Percentiles rank a stretch among this genome's conserved stretches.
These are phyloP conservation scores for Tricholoma sp. DNA, from an alignment of 768 basidiomycete species.

Conservation along the genomic window DNA sequence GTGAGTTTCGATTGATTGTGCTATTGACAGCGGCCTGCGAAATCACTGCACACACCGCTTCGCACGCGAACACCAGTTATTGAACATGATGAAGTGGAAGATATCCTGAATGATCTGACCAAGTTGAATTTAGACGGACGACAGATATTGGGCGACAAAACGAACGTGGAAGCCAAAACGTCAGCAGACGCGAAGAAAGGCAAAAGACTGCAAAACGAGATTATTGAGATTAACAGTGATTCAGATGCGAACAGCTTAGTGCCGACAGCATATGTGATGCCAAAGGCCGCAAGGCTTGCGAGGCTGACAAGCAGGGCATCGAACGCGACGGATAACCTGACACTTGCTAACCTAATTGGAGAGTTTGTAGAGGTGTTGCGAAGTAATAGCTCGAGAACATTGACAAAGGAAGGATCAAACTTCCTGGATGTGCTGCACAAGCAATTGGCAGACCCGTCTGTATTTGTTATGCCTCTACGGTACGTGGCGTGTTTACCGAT, in stretches of 20 bases:
- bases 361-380: conserved; percentile 63
- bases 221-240: conserved; percentile 45
- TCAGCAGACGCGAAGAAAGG: conserved; percentile 25
- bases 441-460: conserved; percentile 66
- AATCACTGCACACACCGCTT: conserved; percentile 29
- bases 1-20: conserved; percentile 16
- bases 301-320: conserved; percentile 39
- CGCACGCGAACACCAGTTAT: conserved; percentile 31
- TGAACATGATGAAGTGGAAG: conserved; percentile 42
- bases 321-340: conserved; percentile 47
- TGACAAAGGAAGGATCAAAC: conserved; percentile 66
- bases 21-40: conserved; percentile 5
- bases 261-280: conserved; percentile 26
- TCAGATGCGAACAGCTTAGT: conserved; percentile 25
- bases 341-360: conserved; percentile 47
- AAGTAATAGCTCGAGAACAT: conserved; percentile 57
- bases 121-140: conserved; percentile 53
- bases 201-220: conserved; percentile 18
- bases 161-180: conserved; percentile 36
- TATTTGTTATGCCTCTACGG: conserved; percentile 52
- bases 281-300: conserved; percentile 52
- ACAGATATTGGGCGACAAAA: conserved; percentile 46
- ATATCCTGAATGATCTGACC: conserved; percentile 53
- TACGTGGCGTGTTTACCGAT: conserved; percentile 20
- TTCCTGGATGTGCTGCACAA: conserved; percentile 69